A percentile compares a stretch with the other conserved stretches of the same genome.
These are phyloP conservation scores for Drechslera avenae DNA, from an alignment of 2,329 filamentous ascomycete genomes.

Conservation along the genomic window DNA sequence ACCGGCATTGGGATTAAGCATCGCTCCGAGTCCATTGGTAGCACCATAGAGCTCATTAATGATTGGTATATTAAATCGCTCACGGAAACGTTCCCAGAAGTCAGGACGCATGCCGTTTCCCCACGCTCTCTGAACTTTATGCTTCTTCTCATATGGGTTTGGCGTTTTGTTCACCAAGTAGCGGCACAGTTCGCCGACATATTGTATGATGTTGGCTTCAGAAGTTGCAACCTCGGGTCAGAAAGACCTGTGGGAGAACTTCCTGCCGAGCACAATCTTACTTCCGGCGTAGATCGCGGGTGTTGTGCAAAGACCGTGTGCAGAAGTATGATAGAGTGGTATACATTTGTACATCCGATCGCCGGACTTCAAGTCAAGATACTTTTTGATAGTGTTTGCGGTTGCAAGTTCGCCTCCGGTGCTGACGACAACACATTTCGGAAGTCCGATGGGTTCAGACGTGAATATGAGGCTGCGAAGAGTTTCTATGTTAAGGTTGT, in stretches of 20 bases:
- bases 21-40: constrained; percentile 46
- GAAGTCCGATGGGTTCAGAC: constrained; percentile 44
- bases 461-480: constrained; percentile 43
- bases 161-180: constrained; percentile 44
- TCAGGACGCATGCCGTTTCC: constrained; percentile 52
- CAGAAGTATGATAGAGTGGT: constrained; percentile 47
- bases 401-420: constrained; percentile 38
- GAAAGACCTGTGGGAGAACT: constrained; percentile 45
- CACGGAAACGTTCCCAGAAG: constrained; percentile 49
- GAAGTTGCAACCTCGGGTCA: constrained; percentile 45
- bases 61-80: constrained; percentile 47
- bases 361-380: constrained; percentile 36
- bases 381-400: constrained; percentile 28
- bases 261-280: constrained; percentile 39
- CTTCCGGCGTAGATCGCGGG: constrained; percentile 39
- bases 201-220: constrained; percentile 43
- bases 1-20: constrained; percentile 42
- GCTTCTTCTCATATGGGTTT: constrained; percentile 38
- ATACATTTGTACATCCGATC: constrained; percentile 46
- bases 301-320: constrained; percentile 37
- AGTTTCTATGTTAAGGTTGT: constrained; percentile 32
- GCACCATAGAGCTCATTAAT: constrained; percentile 50
- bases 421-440: constrained; percentile 38
- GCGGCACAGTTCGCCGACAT: constrained; percentile 47
- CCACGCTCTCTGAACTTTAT: constrained; percentile 45